Evolutionary conservation across 2,329 filamentous ascomycete genomes (phyloP).

Genomic region (Chrysosporium keratinophilum): DNA sequence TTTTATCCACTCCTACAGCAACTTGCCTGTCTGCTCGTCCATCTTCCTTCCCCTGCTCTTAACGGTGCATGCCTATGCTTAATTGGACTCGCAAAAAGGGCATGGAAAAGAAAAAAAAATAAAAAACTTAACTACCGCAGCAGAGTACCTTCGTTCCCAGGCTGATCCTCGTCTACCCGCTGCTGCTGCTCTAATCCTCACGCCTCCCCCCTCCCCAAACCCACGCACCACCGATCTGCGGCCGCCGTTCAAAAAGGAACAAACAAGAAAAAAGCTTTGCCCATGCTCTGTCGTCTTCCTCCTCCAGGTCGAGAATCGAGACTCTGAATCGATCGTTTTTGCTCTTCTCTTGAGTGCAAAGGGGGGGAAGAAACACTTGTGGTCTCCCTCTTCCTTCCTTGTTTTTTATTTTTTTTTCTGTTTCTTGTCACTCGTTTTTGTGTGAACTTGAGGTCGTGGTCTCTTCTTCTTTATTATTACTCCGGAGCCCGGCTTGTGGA

Average conservation of each 20-base stretch:
- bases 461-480: neutral
- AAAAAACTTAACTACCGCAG: neutral
- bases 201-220: neutral
- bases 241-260: constrained; percentile 5
- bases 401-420: neutral
- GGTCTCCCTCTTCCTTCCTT: neutral
- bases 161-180: constrained; percentile 17
- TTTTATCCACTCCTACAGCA: neutral
- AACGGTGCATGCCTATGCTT: neutral
- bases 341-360: neutral
- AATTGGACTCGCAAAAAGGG: neutral
- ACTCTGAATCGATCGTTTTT: neutral
- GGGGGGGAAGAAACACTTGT: neutral
- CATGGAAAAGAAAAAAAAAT: too few relatives aligned
- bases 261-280: constrained; percentile 3
- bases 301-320: neutral
- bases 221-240: neutral
- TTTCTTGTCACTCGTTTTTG: constrained; percentile 7
- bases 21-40: neutral
- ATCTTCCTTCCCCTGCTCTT: neutral
- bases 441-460: too few relatives aligned
- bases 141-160: constrained; percentile 1
- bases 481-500: neutral
- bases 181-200: neutral
- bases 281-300: neutral